Conservation (phyloP, 306 rosid genomes). For the Begonia masoniana region DNA sequence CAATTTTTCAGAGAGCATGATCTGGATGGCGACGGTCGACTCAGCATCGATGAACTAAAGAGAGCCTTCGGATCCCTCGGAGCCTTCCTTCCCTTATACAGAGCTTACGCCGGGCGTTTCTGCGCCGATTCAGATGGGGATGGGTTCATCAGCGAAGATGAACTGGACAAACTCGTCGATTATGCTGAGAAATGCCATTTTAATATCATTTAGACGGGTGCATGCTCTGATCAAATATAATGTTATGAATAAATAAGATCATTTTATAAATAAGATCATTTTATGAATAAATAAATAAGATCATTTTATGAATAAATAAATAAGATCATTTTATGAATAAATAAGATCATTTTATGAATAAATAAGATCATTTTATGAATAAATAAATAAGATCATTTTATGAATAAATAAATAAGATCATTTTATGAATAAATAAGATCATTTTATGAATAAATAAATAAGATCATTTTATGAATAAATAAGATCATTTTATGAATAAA, state of each 20-base stretch:
- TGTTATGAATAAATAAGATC: not conserved
- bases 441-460: too few species aligned
- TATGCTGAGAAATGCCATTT: constrained; percentile 10
- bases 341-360: too few species aligned
- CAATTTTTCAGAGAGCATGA: constrained; percentile 6
- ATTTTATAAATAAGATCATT: not conserved
- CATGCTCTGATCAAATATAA: not conserved
- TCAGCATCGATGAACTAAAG: constrained; percentile 2
- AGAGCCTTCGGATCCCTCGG: constrained; percentile 7
- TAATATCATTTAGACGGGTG: not conserved
- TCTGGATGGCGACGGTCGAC: constrained; percentile 3
- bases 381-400: not conserved
- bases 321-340: not conserved
- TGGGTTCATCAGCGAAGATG: constrained; percentile 13
- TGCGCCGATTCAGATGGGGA: constrained; percentile 14
- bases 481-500: too few species aligned
- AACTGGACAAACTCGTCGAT: constrained; percentile 8
- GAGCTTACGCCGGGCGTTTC: not conserved
- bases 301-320: too few species aligned
- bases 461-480: not conserved
- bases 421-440: too few species aligned
- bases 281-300: too few species aligned
- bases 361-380: too few species aligned
- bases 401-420: too few species aligned
- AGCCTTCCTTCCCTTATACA: not conserved